Conservation (phyloP, 1,284 basidiomycete genomes). For the Cryptococcus sp. region DNA sequence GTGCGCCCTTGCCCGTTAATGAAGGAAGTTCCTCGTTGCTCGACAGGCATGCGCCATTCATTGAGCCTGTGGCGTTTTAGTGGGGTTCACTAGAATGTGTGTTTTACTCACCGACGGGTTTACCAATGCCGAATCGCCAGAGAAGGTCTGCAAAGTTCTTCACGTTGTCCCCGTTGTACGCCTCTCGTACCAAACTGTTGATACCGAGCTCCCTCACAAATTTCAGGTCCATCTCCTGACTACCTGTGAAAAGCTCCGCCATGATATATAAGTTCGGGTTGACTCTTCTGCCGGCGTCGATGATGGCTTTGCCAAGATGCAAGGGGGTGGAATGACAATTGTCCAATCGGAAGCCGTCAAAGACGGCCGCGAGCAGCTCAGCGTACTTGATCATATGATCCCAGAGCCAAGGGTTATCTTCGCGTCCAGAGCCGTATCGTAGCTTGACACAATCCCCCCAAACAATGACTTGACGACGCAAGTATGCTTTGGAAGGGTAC, state of each 20-base stretch:
- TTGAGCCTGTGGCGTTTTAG: conserved; percentile 64
- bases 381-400: conserved; percentile 88
- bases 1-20: conserved; percentile 70
- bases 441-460: conserved; percentile 99
- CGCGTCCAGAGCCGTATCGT: conserved; percentile 76
- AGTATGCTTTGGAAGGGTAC: conserved; percentile 92
- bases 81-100: neutral
- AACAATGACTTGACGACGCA: conserved; percentile 92
- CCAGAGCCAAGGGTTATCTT: conserved; percentile 94
- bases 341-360: conserved; percentile 95
- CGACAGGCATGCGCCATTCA: conserved; percentile 83
- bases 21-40: conserved; percentile 71
- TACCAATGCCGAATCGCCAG: conserved; percentile 83
- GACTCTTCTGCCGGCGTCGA: conserved; percentile 84
- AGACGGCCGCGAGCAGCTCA: conserved; percentile 71
- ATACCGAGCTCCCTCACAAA: conserved; percentile 89
- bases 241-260: conserved; percentile 96
- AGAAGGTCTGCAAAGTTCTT: conserved; percentile 83
- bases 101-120: conserved; percentile 71
- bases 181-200: conserved; percentile 88
- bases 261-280: conserved; percentile 94
- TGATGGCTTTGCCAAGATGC: conserved; percentile 85
- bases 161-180: conserved; percentile 82
- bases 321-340: conserved; percentile 98
- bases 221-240: conserved; percentile 84